These are phyloP conservation scores for Agapanthus africanus DNA, from an alignment of 106 monocot species.

Conservation along the genomic window DNA sequence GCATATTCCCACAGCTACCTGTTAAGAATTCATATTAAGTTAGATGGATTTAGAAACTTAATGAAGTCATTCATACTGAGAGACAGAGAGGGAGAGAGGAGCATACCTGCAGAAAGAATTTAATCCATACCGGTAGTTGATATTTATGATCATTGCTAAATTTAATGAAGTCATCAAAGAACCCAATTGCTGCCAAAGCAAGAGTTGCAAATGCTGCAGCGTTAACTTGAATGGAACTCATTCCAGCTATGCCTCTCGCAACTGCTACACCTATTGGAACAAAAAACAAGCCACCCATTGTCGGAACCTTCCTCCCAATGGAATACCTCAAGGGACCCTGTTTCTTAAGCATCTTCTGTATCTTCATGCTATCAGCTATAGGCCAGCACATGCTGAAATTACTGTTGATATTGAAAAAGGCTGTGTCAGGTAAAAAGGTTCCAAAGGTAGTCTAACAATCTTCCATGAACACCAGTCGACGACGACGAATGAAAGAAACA, in stretches of 20 bases:
- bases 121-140: conserved; percentile 48
- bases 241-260: conserved; percentile 34
- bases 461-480: conserved; percentile 86
- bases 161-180: conserved; percentile 56
- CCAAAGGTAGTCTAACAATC: conserved; percentile 76
- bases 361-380: conserved; percentile 49
- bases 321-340: conserved; percentile 31
- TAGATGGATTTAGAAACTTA: conserved; percentile 1
- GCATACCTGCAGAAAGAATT: conserved; percentile 48
- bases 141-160: conserved; percentile 22
- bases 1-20: conserved; percentile 54
- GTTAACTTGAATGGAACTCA: conserved; percentile 34
- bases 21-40: conserved; percentile 16
- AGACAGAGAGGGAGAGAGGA: conserved; percentile 26
- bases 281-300: conserved; percentile 89
- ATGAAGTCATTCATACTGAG: conserved; percentile 54
- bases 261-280: conserved; percentile 71
- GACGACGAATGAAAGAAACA: conserved; percentile 51
- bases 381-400: conserved; percentile 70
- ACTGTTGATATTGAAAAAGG: conserved; percentile 65
- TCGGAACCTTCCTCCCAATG: conserved; percentile 36
- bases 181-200: conserved; percentile 58
- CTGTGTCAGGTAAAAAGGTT: conserved; percentile 62
- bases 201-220: conserved; percentile 56
- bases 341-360: conserved; percentile 49